Base-by-base conservation (phyloP, 2,329 filamentous ascomycete species). In the Stenocarpella maydis region DNA sequence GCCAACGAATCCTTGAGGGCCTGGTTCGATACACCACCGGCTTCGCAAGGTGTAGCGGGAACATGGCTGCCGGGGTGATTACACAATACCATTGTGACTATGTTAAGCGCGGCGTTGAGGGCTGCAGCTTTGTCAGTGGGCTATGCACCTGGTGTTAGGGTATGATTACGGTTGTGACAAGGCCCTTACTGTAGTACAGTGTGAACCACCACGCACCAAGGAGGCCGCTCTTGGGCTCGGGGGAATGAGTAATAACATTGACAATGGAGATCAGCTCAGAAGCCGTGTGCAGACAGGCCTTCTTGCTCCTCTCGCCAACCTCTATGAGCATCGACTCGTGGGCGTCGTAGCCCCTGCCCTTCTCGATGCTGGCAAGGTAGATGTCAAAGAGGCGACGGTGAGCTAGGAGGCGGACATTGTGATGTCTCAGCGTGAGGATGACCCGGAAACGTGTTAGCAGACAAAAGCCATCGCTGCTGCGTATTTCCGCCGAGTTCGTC, bases 371-470 rank as follows among this genome's bases (percentile, higher is more conserved):
- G 10, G 66, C 64, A 4, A 77, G 68, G 19, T 71, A 74, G 2
- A 71, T 65, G 24, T 77, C 74, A 1, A 78, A 61, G 9, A 77
- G 69, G 1, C 78, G 77, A 1, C 79, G 72, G 47, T 79, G 76
- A 1, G 76, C 74, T 1, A 80, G 72, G 0, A 80, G 74, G 15
- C 74, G 76, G 14, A 80, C 64, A 61, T 78, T 80, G 47, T 78
- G 77, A 54, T 79, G 77, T 17, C 79, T 68, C 2, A 80, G 63
- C 0, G 78, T 76, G 4, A 79, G 74, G 4, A 87, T 81, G 9
- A 85, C 76, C 3, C 78, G 77, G 47, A 84, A 80, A 8, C 74
- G 77, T 71, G 73, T 80, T 69, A 69, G 73, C 31, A 72, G 68
- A 6, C 70, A 55, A 50, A 72, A 73, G 14, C 69, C 31, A 37